Evolutionary conservation across 225 moss, liverwort and hornwort genomes (phyloP).

Genomic region (Physcomitrellopsis africana): DNA sequence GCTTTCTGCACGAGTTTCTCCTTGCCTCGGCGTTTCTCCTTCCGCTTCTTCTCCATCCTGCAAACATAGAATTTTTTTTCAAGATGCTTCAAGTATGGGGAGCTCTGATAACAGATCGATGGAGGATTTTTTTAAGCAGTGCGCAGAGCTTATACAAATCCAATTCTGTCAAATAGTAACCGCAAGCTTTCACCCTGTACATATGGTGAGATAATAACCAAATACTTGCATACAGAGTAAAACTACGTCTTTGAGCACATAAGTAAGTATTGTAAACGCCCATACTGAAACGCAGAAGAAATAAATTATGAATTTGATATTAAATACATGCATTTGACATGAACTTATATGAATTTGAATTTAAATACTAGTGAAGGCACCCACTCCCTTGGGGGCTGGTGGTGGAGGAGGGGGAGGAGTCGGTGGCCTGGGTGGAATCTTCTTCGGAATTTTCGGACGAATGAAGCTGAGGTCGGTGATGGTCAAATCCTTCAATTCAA

Average conservation of each 20-base stretch:
- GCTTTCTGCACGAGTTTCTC: conserved; percentile 25
- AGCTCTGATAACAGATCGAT: conserved; percentile 18
- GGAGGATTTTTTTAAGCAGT: background rate
- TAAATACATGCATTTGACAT: conserved; percentile 7
- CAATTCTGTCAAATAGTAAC: background rate
- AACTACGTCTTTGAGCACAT: background rate
- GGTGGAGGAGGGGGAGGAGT: conserved; percentile 41
- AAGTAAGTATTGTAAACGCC: background rate
- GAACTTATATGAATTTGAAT: background rate
- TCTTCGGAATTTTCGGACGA: conserved; percentile 64
- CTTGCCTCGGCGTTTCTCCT: conserved; percentile 33
- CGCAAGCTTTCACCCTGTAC: background rate
- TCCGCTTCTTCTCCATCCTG: conserved; percentile 36
- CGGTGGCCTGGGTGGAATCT: conserved; percentile 41
- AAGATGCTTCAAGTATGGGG: background rate
- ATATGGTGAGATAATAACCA: background rate
- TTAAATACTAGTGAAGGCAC: conserved; percentile 1
- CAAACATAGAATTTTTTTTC: conserved; percentile 21
- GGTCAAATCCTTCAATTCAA: conserved; percentile 62
- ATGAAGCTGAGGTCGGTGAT: conserved; percentile 60
- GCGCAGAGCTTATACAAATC: background rate
- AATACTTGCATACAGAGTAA: background rate
- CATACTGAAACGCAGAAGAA: background rate
- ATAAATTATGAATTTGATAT: background rate
- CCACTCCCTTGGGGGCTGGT: conserved; percentile 39